Percentiles rank a stretch among this genome's conserved stretches.
phyloP scores from a whole-genome alignment of 768 basidiomycete genomes.

The Podaxis pistillaris region DNA sequence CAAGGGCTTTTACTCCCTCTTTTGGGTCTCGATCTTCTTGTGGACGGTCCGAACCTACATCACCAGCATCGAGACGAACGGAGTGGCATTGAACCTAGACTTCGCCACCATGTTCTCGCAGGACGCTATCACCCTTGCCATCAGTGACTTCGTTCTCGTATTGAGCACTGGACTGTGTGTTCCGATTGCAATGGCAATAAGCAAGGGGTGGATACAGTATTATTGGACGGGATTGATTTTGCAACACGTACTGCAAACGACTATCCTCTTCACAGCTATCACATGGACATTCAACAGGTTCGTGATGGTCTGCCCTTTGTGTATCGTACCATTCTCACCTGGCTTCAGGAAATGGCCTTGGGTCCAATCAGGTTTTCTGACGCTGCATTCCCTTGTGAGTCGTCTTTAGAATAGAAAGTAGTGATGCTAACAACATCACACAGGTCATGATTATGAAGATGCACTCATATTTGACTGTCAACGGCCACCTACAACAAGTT shows the following conservation, averaged over 20 bases:
- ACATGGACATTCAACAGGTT: conserved; percentile 90
- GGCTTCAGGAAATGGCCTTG: conserved; percentile 86
- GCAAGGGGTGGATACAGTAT: conserved; percentile 79
- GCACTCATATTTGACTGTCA: conserved; percentile 90
- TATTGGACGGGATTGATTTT: conserved; percentile 72
- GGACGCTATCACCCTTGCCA: conserved; percentile 78
- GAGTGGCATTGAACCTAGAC: conserved; percentile 70
- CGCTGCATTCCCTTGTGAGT: conserved; percentile 77
- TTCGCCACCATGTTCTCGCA: conserved; percentile 89
- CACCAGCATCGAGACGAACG: conserved; percentile 71
- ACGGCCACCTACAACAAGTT: conserved; percentile 73
- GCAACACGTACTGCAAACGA: conserved; percentile 80
- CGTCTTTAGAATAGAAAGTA: background rate
- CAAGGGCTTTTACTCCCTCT: conserved; percentile 92
- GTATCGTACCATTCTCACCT: background rate
- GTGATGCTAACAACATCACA: background rate
- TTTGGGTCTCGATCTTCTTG: conserved; percentile 89
- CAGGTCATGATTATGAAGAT: conserved; percentile 92
- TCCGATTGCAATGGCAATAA: conserved; percentile 75
- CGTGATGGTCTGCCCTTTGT: conserved; percentile 13
- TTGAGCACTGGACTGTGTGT: conserved; percentile 75
- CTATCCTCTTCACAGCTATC: conserved; percentile 69
- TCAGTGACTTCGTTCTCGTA: conserved; percentile 84
- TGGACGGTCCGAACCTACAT: conserved; percentile 78
- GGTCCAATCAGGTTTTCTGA: conserved; percentile 93